These are phyloP conservation scores for Cryptosporidium parvum DNA, from an alignment of 169 alveolate species.

Conservation along the genomic window DNA sequence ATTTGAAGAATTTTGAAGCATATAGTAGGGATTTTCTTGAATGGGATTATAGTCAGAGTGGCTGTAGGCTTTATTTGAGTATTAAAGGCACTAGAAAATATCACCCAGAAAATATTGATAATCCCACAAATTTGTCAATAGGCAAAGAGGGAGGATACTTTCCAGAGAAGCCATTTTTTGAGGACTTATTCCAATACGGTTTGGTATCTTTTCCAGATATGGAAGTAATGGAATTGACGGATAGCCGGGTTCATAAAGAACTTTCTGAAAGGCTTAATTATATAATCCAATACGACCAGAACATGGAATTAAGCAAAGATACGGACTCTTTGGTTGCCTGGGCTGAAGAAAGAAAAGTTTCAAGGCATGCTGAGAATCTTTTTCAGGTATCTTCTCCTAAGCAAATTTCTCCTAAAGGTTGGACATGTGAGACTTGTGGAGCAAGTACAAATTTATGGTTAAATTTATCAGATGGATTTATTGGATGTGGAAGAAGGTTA, in stretches of 20 bases:
- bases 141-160: constrained; percentile 57
- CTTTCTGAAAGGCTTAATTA: constrained; percentile 25
- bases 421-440: constrained; percentile 80
- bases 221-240: background rate
- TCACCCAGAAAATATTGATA: constrained; percentile 18
- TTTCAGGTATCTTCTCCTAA: constrained; percentile 79
- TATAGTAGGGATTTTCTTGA: constrained; percentile 77
- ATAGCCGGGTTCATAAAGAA: background rate
- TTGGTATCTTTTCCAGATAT: constrained; percentile 19
- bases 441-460: constrained; percentile 81
- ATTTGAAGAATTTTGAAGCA: constrained; percentile 81
- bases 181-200: constrained; percentile 16
- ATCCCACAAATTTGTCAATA: constrained; percentile 12
- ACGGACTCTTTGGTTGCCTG: constrained; percentile 16
- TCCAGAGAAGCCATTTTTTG: constrained; percentile 18
- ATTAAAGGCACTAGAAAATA: constrained; percentile 11
- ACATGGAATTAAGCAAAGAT: background rate
- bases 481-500: constrained; percentile 91
- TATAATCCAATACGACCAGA: constrained; percentile 36
- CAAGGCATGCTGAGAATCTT: constrained; percentile 79
- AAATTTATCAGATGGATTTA: constrained; percentile 85
- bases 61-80: constrained; percentile 27
- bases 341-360: constrained; percentile 66
- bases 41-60: constrained; percentile 52
- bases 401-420: constrained; percentile 68